Percentiles rank a stretch among this genome's conserved stretches.
Evolutionary conservation across 345 rosid genomes (phyloP).

Genomic region (Capsella bursapastoris): DNA sequence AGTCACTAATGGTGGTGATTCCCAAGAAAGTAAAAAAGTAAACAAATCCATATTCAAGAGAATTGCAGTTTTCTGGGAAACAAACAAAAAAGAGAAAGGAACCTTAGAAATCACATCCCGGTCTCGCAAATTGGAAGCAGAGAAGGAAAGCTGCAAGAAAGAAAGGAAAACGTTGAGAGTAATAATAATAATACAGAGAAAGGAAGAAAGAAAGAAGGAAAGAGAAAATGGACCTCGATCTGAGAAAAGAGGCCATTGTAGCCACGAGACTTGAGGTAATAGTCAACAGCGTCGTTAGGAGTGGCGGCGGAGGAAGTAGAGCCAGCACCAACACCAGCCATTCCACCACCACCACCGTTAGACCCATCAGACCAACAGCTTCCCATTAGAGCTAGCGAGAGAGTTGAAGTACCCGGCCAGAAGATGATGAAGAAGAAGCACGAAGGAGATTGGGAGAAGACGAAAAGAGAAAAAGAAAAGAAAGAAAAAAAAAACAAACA

Average conservation of each 20-base stretch:
- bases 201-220: background rate
- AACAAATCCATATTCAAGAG: background rate
- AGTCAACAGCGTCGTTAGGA: constrained; percentile 76
- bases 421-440: background rate
- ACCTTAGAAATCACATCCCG: constrained; percentile 86
- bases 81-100: constrained; percentile 2
- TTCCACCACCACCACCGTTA: constrained; percentile 52
- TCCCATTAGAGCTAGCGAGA: constrained; percentile 56
- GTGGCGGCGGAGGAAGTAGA: constrained; percentile 50
- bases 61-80: background rate
- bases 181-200: constrained; percentile 9
- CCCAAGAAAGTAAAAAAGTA: background rate
- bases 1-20: background rate
- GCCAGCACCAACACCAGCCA: constrained; percentile 60
- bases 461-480: background rate
- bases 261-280: constrained; percentile 72
- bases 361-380: constrained; percentile 79
- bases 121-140: constrained; percentile 76
- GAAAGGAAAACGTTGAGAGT: background rate
- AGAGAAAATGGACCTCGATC: constrained; percentile 66
- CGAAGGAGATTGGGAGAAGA: constrained; percentile 26
- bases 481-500: background rate
- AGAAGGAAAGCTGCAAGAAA: constrained; percentile 73
- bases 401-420: background rate
- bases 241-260: constrained; percentile 66